Evolutionary conservation across 208 protist genomes (phyloP).

Genomic region (Leishmania turanica): DNA sequence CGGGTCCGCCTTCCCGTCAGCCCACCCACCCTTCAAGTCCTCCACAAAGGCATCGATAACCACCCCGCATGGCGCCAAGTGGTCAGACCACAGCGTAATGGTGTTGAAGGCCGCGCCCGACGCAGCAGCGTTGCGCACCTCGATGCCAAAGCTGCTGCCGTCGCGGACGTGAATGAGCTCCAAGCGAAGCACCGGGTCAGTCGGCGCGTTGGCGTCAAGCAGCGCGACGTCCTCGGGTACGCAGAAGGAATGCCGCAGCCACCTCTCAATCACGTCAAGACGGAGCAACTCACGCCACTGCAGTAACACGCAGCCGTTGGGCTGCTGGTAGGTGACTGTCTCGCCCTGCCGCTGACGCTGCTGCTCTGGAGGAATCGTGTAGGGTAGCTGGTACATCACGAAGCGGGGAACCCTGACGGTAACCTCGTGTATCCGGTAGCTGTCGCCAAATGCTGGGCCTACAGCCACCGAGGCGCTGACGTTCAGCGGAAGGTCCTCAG

Average conservation of each 20-base stretch:
- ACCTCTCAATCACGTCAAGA: conserved; percentile 37
- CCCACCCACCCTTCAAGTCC: conserved; percentile 39
- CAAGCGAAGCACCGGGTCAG: conserved; percentile 31
- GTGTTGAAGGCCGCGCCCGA: conserved; percentile 17
- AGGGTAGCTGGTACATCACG: conserved; percentile 69
- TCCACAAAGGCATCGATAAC: conserved; percentile 83
- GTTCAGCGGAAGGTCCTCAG: conserved; percentile 53
- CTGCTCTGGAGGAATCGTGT: conserved; percentile 9
- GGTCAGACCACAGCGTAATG: conserved; percentile 67
- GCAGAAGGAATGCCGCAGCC: conserved; percentile 60
- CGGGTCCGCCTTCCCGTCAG: conserved; percentile 27
- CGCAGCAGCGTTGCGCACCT: conserved; percentile 34
- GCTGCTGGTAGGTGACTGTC: conserved; percentile 23
- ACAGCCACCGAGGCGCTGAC: conserved; percentile 87
- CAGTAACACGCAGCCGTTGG: conserved; percentile 49
- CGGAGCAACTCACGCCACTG: conserved; percentile 44
- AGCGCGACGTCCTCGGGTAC: conserved; percentile 34
- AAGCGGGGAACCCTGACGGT: conserved; percentile 80
- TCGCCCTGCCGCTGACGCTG: conserved; percentile 1
- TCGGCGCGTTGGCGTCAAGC: conserved; percentile 32
- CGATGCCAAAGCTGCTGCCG: conserved; percentile 49
- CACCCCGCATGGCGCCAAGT: conserved; percentile 86
- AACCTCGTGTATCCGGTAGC: conserved; percentile 89
- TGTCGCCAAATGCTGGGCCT: conserved; percentile 53
- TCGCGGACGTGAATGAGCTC: conserved; percentile 77